Percentiles rank a stretch among this genome's conserved stretches.
These are phyloP conservation scores for Boletus rex-veris DNA, from an alignment of 768 basidiomycete genomes.

Conservation along the genomic window DNA sequence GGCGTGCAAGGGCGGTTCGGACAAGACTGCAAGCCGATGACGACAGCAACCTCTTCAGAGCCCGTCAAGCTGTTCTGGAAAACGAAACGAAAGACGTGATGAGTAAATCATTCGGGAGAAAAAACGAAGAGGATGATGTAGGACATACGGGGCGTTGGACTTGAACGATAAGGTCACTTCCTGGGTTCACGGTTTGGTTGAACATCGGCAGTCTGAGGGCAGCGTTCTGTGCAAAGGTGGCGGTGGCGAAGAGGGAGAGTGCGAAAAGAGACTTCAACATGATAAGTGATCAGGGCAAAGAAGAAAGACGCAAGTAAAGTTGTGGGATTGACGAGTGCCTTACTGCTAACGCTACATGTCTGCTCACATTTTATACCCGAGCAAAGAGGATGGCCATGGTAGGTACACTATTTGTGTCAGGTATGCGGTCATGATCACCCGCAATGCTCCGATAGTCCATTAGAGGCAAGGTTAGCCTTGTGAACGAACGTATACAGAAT, in stretches of 20 bases:
- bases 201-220: conserved; percentile 38
- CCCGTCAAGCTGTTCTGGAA: conserved; percentile 36
- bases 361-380: conserved; percentile 7
- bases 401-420: background rate
- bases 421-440: conserved; percentile 1
- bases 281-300: too few species aligned
- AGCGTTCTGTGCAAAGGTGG: conserved; percentile 41
- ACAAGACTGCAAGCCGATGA: conserved; percentile 44
- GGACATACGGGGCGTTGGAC: conserved; percentile 46
- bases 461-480: too few species aligned
- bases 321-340: too few species aligned
- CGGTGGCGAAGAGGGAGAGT: conserved; percentile 11
- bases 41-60: conserved; percentile 44
- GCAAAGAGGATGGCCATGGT: background rate
- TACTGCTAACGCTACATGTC: too few species aligned
- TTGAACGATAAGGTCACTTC: conserved; percentile 40
- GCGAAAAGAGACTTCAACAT: background rate
- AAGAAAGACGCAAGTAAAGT: too few species aligned
- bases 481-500: too few species aligned
- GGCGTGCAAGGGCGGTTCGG: conserved; percentile 22
- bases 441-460: background rate
- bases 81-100: background rate
- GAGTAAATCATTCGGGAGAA: background rate
- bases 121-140: background rate
- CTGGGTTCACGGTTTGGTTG: conserved; percentile 32